phyloP scores from a whole-genome alignment of 202 grass and related monocot genomes.

The Dendrocalamus latiflorus region DNA sequence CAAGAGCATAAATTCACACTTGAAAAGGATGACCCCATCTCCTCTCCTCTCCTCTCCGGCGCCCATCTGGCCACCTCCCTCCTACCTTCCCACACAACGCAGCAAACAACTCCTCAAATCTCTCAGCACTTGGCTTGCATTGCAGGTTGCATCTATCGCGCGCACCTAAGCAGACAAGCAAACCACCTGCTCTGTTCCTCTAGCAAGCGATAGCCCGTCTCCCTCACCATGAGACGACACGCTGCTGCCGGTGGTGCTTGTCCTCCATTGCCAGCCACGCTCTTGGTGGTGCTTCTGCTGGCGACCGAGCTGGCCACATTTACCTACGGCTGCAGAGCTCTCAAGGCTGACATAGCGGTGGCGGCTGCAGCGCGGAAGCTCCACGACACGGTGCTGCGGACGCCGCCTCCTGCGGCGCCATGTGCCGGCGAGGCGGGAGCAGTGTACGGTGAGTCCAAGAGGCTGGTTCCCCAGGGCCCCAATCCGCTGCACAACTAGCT shows the following conservation, averaged over 20 bases:
- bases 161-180: not conserved
- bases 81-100: not conserved
- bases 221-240: conserved; percentile 27
- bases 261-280: conserved; percentile 16
- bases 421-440: not conserved
- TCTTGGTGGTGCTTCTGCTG: conserved; percentile 26
- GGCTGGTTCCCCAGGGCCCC: conserved; percentile 65
- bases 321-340: conserved; percentile 29
- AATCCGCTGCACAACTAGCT: conserved; percentile 80
- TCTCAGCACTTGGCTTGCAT: not conserved
- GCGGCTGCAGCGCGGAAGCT: not conserved
- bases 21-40: not conserved
- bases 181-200: conserved; percentile 1
- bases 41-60: not conserved
- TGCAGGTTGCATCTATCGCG: not conserved
- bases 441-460: conserved; percentile 47
- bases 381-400: not conserved
- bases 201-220: not conserved
- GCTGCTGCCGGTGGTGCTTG: not conserved
- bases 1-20: conserved; percentile 23
- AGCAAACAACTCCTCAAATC: not conserved
- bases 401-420: not conserved
- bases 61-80: not conserved
- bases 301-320: conserved; percentile 26
- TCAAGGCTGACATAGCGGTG: not conserved